Base-by-base conservation (phyloP, 768 basidiomycete species). In the Leucocoprinus sp. region DNA sequence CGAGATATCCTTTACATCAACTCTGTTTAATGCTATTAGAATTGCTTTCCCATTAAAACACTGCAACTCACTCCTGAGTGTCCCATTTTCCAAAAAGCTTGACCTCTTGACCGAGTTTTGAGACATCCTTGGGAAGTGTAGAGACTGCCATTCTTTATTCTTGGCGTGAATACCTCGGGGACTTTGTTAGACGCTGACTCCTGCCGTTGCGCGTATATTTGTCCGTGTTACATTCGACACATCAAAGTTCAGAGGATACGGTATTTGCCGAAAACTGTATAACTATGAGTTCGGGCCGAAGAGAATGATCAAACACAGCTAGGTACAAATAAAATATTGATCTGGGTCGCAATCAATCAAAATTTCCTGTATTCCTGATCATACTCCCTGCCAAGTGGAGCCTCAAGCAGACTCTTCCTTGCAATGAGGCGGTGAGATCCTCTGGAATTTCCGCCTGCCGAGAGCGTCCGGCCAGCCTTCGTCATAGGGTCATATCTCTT, bases 1-100 rank as follows among this genome's bases (percentile, higher is more conserved):
- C 56, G 96, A 99, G 68, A 99, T 98, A 62, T 99, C 96, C 74
- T 96, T 96, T 63, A 97, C 93, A 67, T 97, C 95, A 59, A 97
- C 88, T 65, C 93, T 95, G 35, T 37, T 43, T 34, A 47, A 12
- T 42, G 35, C 24, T n/a, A 34, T 47, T 39, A 43, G 42, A 47
- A 39, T 50, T 31, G 42, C 24, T 23, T 24, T 17, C 22, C n/a
- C 24, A 33, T 23, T 19, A 29, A 33, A 24, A 37, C 23, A 19
- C 26, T 42, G 23, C 29, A 23, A 76, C 91, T 69, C 76, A 96
- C 93, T 92, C 93, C 63, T 91, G 84, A 52, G 92, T 87, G 47
- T 97, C 93, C 96, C 96, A 99, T 75, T 93, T 93, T 61, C 92
- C 93, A 64, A 99, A 99, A 52, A 99, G 82, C 71, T 95, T 96